Conservation (phyloP, 208 protist genomes). For the Trypanosoma brucei region DNA sequence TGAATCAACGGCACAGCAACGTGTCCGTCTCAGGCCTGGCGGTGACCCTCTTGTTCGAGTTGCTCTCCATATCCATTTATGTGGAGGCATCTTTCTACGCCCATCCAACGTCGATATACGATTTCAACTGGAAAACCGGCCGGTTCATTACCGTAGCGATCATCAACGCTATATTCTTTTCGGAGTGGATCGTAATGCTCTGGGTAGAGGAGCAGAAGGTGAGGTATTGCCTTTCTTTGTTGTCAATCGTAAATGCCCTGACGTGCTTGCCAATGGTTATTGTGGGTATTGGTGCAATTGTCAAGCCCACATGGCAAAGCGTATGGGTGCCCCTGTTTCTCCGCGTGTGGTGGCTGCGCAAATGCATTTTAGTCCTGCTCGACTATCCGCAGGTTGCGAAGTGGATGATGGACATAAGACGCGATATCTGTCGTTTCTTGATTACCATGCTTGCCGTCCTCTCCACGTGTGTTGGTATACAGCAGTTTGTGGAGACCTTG, state of each 20-base stretch:
- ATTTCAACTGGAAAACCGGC: conserved; percentile 48
- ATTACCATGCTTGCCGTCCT: conserved; percentile 56
- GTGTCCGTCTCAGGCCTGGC: conserved; percentile 59
- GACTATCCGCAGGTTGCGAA: conserved; percentile 61
- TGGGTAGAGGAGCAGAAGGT: conserved; percentile 66
- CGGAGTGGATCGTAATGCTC: conserved; percentile 61
- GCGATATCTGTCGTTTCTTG: conserved; percentile 61
- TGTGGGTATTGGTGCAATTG: conserved; percentile 49
- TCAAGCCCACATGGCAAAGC: conserved; percentile 36
- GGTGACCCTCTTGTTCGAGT: conserved; percentile 52
- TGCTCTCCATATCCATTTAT: conserved; percentile 54
- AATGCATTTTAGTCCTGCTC: conserved; percentile 55
- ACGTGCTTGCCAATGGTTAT: conserved; percentile 81
- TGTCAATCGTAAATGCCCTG: conserved; percentile 63
- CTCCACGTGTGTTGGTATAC: conserved; percentile 66
- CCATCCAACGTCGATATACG: conserved; percentile 20
- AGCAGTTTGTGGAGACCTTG: conserved; percentile 71
- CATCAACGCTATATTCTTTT: conserved; percentile 73
- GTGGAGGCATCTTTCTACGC: conserved; percentile 59
- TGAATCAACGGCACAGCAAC: conserved; percentile 59
- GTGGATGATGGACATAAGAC: conserved; percentile 51
- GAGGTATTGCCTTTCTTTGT: conserved; percentile 50
- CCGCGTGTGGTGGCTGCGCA: conserved; percentile 74
- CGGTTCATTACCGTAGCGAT: conserved; percentile 60
- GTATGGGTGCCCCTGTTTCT: conserved; percentile 82